Conservation (phyloP, 805 yeast genomes). For the Lipomyces yamanashiensis region DNA sequence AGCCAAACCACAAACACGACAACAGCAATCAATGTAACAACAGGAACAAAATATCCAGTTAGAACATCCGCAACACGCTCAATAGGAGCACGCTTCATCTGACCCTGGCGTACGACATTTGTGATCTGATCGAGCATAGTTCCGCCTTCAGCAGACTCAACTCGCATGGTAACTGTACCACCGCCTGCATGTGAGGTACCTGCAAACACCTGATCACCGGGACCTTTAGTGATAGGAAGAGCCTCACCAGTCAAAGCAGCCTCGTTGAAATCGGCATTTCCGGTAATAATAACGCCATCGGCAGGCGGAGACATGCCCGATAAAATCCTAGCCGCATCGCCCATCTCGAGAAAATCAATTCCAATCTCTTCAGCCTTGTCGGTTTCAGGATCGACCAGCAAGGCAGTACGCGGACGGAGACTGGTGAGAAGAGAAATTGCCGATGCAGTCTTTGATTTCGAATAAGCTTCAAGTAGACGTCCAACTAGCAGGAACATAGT, state of each 20-base stretch:
- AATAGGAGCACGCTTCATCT: slow-evolving; percentile 71
- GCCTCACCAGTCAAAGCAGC: slow-evolving; percentile 88
- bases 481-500: slow-evolving; percentile 75
- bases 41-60: slow-evolving; percentile 75
- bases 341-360: slow-evolving; percentile 69
- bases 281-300: slow-evolving; percentile 72
- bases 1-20: slow-evolving; percentile 74
- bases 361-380: slow-evolving; percentile 36
- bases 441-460: slow-evolving; percentile 69
- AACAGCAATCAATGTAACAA: slow-evolving; percentile 63
- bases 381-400: slow-evolving; percentile 47
- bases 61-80: slow-evolving; percentile 70
- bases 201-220: slow-evolving; percentile 71
- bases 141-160: slow-evolving; percentile 63
- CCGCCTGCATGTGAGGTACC: slow-evolving; percentile 73
- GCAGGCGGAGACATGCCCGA: slow-evolving; percentile 63
- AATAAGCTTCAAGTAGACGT: slow-evolving; percentile 65
- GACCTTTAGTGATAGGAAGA: slow-evolving; percentile 57
- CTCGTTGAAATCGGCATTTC: slow-evolving; percentile 84
- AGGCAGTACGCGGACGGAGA: slow-evolving; percentile 57
- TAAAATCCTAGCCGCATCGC: slow-evolving; percentile 65
- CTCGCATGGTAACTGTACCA: slow-evolving; percentile 57
- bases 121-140: slow-evolving; percentile 74
- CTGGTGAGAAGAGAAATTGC: slow-evolving; percentile 61
- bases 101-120: slow-evolving; percentile 72